Conservation (phyloP, 441 rosid species). For the Gossypium davidsonii region DNA sequence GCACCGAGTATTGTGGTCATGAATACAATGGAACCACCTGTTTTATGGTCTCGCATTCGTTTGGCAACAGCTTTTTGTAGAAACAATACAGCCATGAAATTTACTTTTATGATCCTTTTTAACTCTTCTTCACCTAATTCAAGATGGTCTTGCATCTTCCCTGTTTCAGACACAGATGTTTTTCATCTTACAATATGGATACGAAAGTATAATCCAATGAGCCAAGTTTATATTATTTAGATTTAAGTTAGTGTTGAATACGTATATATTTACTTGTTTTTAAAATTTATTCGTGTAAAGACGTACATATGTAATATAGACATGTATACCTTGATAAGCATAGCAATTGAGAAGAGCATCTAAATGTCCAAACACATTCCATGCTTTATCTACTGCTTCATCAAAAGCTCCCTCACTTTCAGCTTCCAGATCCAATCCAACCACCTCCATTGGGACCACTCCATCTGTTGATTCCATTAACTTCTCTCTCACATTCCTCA, state of each 20-base stretch:
- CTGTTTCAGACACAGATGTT: conserved; percentile 27
- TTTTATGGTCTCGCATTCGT: conserved; percentile 47
- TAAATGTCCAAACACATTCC: conserved; percentile 34
- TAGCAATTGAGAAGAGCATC: conserved; percentile 76
- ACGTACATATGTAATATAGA: neutral
- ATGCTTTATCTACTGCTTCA: conserved; percentile 66
- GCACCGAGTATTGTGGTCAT: conserved; percentile 56
- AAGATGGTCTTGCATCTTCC: conserved; percentile 63
- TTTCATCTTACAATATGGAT: too few relatives aligned
- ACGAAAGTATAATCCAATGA: too few relatives aligned
- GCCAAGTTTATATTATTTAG: too few relatives aligned
- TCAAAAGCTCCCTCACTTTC: conserved; percentile 51
- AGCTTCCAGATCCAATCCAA: conserved; percentile 72
- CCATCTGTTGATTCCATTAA: conserved; percentile 31
- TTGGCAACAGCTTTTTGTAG: conserved; percentile 60
- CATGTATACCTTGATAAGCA: conserved; percentile 49
- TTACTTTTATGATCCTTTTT: conserved; percentile 44
- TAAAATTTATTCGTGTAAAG: neutral
- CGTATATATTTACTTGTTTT: too few relatives aligned
- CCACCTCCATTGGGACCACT: conserved; percentile 37
- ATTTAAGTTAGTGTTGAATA: too few relatives aligned
- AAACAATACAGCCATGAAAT: conserved; percentile 73
- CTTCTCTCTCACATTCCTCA: conserved; percentile 36
- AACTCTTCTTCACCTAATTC: conserved; percentile 53
- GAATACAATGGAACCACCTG: conserved; percentile 73